Conservation (phyloP, 768 basidiomycete genomes). For the Termitomyces titanicus region DNA sequence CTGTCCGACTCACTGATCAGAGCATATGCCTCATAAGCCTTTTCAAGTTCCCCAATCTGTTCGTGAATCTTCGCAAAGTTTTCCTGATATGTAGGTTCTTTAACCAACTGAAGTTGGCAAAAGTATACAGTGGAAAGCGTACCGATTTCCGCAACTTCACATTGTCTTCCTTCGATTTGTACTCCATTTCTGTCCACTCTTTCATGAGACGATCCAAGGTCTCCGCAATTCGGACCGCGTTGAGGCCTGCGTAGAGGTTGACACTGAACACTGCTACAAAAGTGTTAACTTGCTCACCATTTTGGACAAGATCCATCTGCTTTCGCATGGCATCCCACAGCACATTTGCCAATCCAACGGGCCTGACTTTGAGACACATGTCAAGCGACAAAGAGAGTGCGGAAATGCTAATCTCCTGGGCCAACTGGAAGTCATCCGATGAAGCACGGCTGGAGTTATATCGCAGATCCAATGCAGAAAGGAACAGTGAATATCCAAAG, state of each 20-base stretch:
- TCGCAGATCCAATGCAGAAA: slow-evolving; percentile 26
- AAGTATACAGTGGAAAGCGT: not conserved
- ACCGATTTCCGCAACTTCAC: not conserved
- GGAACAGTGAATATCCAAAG: slow-evolving; percentile 28
- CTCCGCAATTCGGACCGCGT: not conserved
- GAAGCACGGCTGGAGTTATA: slow-evolving; percentile 19
- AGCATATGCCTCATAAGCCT: slow-evolving; percentile 16
- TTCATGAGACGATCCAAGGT: slow-evolving; percentile 6
- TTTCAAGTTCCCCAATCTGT: slow-evolving; percentile 16
- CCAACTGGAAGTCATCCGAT: slow-evolving; percentile 19
- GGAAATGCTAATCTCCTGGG: slow-evolving; percentile 24
- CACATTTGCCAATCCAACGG: slow-evolving; percentile 20
- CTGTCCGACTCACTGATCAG: slow-evolving; percentile 4
- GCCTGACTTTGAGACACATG: slow-evolving; percentile 23
- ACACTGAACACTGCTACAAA: no score
- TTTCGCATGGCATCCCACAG: slow-evolving; percentile 13
- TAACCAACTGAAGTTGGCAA: not conserved
- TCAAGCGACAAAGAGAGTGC: slow-evolving; percentile 20
- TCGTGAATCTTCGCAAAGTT: slow-evolving; percentile 1
- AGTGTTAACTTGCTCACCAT: not conserved
- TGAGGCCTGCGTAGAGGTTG: not conserved
- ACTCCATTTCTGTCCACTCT: not conserved
- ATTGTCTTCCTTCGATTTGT: slow-evolving; percentile 1
- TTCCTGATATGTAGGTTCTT: not conserved
- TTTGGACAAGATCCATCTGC: slow-evolving; percentile 9